phyloP scores from a whole-genome alignment of 1,284 basidiomycete genomes.

The Heterobasidion parviporum region DNA sequence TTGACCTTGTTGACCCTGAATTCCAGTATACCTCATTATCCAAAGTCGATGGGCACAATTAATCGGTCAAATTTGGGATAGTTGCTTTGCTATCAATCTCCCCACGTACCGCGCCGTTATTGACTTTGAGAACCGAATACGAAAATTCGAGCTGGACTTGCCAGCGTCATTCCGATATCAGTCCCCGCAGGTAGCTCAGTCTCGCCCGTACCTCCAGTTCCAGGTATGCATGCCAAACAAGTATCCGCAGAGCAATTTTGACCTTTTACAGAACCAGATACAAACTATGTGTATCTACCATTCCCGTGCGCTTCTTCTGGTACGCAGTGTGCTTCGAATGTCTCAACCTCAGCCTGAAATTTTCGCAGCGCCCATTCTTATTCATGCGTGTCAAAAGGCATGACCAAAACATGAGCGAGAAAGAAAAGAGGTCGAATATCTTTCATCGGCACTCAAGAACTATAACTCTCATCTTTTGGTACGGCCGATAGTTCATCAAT shows the following conservation, averaged over 20 bases:
- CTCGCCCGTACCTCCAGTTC: constrained; percentile 14
- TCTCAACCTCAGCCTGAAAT: neutral
- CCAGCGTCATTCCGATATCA: constrained; percentile 12
- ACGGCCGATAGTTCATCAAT: neutral
- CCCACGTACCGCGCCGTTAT: constrained; percentile 15
- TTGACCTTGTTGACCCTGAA: neutral
- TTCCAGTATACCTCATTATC: constrained; percentile 10
- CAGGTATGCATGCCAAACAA: constrained; percentile 9
- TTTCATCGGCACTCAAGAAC: constrained; percentile 11
- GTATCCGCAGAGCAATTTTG: neutral
- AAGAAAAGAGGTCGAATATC: constrained; percentile 7
- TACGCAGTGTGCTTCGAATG: neutral
- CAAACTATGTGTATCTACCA: constrained; percentile 7
- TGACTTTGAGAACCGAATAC: constrained; percentile 12
- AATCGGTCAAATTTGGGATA: constrained; percentile 14
- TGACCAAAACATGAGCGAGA: constrained; percentile 2
- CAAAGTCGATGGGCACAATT: constrained; percentile 8
- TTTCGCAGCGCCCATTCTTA: constrained; percentile 14
- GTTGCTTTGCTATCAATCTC: constrained; percentile 13
- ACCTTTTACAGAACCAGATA: constrained; percentile 10
- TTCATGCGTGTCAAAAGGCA: constrained; percentile 11
- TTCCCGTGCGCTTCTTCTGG: constrained; percentile 8
- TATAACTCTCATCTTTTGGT: constrained; percentile 12
- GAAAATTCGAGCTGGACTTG: constrained; percentile 13
- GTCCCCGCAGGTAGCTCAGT: constrained; percentile 9